These are phyloP conservation scores for Tolypocladium pustulatum DNA, from an alignment of 2,329 filamentous ascomycete genomes.

Conservation along the genomic window DNA sequence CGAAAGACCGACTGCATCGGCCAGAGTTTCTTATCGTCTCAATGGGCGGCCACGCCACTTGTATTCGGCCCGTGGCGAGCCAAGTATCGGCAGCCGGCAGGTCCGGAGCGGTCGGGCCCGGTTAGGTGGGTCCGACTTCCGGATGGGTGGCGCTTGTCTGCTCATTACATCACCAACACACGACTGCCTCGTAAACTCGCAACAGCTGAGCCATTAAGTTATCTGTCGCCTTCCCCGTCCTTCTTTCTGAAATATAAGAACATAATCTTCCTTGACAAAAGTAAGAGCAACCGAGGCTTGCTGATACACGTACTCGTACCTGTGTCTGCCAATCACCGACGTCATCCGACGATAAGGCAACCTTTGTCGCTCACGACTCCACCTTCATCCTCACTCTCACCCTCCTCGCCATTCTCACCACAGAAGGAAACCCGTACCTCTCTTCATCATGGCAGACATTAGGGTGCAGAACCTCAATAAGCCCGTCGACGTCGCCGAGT, in stretches of 20 bases:
- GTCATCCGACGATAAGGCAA: background rate
- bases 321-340: background rate
- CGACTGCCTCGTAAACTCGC: background rate
- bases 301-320: background rate
- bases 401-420: background rate
- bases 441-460: conserved; percentile 22
- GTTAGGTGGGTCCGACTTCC: background rate
- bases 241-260: background rate
- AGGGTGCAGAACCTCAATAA: conserved; percentile 31
- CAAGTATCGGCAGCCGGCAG: background rate
- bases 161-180: conserved; percentile 6
- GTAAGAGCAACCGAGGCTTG: background rate
- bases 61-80: background rate
- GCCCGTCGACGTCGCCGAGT: conserved; percentile 53
- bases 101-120: background rate
- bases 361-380: background rate
- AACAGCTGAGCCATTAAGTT: background rate
- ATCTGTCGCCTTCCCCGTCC: background rate
- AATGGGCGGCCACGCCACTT: background rate
- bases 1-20: background rate
- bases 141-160: background rate
- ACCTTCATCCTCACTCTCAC: background rate
- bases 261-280: too few relatives aligned
- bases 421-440: background rate
- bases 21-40: background rate